Evolutionary conservation across 371 early-diverging fungal genomes (phyloP).

Genomic region (Parasitella parasitica): DNA sequence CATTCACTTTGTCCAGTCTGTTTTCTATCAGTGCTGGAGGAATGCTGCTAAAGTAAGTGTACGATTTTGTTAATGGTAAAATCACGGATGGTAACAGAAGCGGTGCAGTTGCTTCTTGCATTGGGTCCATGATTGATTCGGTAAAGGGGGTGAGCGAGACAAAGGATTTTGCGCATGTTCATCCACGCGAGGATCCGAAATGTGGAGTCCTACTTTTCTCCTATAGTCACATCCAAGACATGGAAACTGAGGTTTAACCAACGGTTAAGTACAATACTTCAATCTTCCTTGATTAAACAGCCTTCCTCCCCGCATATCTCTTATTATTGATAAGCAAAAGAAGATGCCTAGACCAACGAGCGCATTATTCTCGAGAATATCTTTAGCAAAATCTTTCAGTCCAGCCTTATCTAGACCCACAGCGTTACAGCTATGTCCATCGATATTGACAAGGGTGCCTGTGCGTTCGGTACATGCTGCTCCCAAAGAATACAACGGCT

Average conservation of each 20-base stretch:
- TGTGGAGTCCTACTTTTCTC: background rate
- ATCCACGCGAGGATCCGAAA: background rate
- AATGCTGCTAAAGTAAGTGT: slow-evolving; percentile 34
- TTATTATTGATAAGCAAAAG: background rate
- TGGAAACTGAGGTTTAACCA: background rate
- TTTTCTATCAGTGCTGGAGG: slow-evolving; percentile 24
- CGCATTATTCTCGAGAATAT: background rate
- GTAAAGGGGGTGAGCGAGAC: background rate
- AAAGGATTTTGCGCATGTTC: background rate
- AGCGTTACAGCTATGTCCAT: background rate
- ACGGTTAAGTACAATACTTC: background rate
- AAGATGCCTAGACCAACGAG: background rate
- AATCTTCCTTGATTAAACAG: background rate
- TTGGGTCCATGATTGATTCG: background rate
- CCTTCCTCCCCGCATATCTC: background rate
- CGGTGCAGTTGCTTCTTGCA: background rate
- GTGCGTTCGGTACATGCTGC: slow-evolving; percentile 16
- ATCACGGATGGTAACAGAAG: slow-evolving; percentile 38
- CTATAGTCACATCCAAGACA: background rate
- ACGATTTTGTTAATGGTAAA: slow-evolving; percentile 38
- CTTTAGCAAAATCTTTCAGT: background rate
- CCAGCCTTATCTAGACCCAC: background rate
- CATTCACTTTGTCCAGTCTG: slow-evolving; percentile 16
- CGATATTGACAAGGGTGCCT: slow-evolving; percentile 1
- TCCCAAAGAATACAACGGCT: slow-evolving; percentile 22